Evolutionary conservation across 2,329 filamentous ascomycete genomes (phyloP).

Genomic region (Hypoxylon sp.): DNA sequence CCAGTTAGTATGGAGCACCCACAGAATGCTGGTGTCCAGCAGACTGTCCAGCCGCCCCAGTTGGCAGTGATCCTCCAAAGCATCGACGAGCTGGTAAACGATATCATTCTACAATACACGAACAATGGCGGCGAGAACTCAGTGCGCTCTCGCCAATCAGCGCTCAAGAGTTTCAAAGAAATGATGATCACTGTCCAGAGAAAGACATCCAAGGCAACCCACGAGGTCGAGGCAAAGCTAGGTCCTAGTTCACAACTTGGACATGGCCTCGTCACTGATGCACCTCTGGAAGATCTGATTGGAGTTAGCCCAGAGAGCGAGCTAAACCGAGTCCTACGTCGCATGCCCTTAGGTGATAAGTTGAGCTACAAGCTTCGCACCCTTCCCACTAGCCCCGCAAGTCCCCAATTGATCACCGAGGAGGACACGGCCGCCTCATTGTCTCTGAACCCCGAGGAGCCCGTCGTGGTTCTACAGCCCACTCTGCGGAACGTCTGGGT

Average conservation of each 20-base stretch:
- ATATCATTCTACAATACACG: not conserved
- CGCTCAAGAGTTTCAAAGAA: constrained; percentile 33
- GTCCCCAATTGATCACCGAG: constrained; percentile 18
- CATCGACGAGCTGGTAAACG: constrained; percentile 37
- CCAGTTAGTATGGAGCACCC: constrained; percentile 13
- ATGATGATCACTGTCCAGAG: constrained; percentile 38
- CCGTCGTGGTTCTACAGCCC: constrained; percentile 30
- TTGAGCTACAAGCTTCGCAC: constrained; percentile 42
- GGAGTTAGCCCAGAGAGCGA: constrained; percentile 24
- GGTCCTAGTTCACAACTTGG: not conserved
- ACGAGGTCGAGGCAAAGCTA: constrained; percentile 32
- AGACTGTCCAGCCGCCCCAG: constrained; percentile 22
- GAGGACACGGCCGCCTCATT: constrained; percentile 6
- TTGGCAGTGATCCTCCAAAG: constrained; percentile 27
- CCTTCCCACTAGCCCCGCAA: not conserved
- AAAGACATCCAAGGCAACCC: constrained; percentile 31
- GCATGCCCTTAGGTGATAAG: constrained; percentile 16
- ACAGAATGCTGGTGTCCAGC: not conserved
- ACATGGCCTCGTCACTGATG: not conserved
- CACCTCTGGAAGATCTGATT: constrained; percentile 25
- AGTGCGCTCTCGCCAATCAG: constrained; percentile 23
- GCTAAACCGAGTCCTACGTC: constrained; percentile 29
- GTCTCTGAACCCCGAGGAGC: not conserved
- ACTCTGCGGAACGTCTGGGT: constrained; percentile 45
- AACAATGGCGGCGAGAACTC: constrained; percentile 2